Conservation (phyloP, 2,329 filamentous ascomycete species). For the Diatrype stigma region DNA sequence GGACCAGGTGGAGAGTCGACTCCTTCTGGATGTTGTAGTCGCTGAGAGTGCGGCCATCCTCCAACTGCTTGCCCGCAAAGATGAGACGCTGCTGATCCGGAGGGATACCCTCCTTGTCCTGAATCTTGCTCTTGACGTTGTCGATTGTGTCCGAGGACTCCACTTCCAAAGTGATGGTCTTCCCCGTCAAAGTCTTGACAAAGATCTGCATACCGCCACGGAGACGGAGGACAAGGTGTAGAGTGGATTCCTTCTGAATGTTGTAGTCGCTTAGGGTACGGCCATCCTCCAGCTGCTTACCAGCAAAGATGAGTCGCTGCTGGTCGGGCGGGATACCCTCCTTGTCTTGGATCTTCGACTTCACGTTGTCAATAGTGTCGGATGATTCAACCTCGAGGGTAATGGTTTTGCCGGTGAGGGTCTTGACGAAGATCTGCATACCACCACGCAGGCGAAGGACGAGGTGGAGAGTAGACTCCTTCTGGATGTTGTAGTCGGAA, state of each 20-base stretch:
- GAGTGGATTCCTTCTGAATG: conserved; percentile 86
- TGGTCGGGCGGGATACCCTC: conserved; percentile 93
- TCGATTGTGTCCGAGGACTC: conserved; percentile 67
- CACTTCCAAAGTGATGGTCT: conserved; percentile 66
- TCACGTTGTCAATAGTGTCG: conserved; percentile 93
- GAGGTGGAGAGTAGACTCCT: conserved; percentile 81
- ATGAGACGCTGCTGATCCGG: conserved; percentile 68
- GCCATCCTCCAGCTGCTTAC: conserved; percentile 90
- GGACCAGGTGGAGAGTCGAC: conserved; percentile 66
- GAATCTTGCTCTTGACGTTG: conserved; percentile 68
- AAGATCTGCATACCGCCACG: conserved; percentile 78
- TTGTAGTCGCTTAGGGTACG: conserved; percentile 93
- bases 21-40: conserved; percentile 88
- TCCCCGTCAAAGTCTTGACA: conserved; percentile 66
- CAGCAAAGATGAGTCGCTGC: conserved; percentile 88
- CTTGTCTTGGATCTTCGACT: conserved; percentile 90
- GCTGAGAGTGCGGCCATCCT: conserved; percentile 75
- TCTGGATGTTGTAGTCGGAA: conserved; percentile 93
- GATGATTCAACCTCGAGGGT: conserved; percentile 86
- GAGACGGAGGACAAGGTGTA: conserved; percentile 76
- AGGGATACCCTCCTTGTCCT: conserved; percentile 69
- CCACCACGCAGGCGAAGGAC: conserved; percentile 85
- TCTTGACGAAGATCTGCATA: conserved; percentile 89
- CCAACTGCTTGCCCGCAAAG: conserved; percentile 67
- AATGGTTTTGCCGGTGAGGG: conserved; percentile 88